Evolutionary conservation across 2,329 filamentous ascomycete species (phyloP), one percentile per base, ranked within the genome.

Genomic region (Fonsecaea multimorphosa): DNA sequence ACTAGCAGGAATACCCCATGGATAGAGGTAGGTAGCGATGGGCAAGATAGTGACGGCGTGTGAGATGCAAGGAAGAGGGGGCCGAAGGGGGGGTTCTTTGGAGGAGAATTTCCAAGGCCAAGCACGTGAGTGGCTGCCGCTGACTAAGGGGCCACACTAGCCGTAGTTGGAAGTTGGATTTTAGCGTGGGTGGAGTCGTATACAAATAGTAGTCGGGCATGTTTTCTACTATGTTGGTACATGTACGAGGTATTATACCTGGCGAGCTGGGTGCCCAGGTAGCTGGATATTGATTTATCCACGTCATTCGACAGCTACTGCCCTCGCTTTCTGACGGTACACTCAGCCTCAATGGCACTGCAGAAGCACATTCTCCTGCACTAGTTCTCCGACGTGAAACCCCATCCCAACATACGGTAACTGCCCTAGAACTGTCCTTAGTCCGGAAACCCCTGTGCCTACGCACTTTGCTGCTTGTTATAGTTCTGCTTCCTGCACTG

Each of bases 101-200:
- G 44, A 49, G 44, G 19, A 49, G 44, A 49, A 49, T 49, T 49
- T 24, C 19, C n/a, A 22, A 38, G 36, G 40, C n/a, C n/a, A 22
- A 8, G n/a, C 40, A 46, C 40, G 19, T 49, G 44, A 12, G 16
- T 2, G 19, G n/a, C 40, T 12, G 40, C 19, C 1, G 22, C 19
- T 49, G 44, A 49, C 44, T 49, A 49, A 49, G 11, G 19, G 44
- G 44, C 9, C 14, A 11, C 19, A 12, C 44, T 49, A 49, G 19
- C 44, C 19, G 11, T 0, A 8, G 24, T 12, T 12, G 44, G 44
- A 24, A 49, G 44, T 49, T 49, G 44, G 44, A 49, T 49, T 49
- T 49, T 49, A 24, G 44, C 8, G 44, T 5, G 22, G n/a, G n/a
- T 46, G 40, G 40, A 46, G 40, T 22, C 8, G 2, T 8, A 46